A percentile compares a stretch with the other conserved stretches of the same genome.
Conservation (phyloP, 2,329 filamentous ascomycete genomes). For the Cercospora sp. region DNA sequence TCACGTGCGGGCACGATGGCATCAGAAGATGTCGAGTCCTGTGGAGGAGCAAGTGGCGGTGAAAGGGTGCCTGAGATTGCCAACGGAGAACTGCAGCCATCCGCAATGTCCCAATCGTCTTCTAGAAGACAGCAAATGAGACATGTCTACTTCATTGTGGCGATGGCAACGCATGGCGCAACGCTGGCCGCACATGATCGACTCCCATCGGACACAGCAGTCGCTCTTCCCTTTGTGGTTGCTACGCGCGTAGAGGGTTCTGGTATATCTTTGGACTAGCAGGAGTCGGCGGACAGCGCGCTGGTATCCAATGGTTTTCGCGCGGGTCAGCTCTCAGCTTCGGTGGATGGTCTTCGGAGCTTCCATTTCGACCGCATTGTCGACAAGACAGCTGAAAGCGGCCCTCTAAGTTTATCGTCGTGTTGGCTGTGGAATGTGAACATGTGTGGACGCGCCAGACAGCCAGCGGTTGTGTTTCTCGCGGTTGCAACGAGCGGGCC, state of each 20-base stretch:
- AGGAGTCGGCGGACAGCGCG: background rate
- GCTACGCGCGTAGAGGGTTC: background rate
- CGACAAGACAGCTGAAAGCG: background rate
- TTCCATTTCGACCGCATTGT: conserved; percentile 12
- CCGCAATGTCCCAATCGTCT: conserved; percentile 29
- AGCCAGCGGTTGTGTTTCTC: conserved; percentile 10
- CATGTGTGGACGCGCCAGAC: conserved; percentile 13
- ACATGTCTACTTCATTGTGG: conserved; percentile 27
- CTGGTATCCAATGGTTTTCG: conserved; percentile 12
- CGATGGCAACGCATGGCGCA: conserved; percentile 24
- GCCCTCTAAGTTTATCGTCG: conserved; percentile 19
- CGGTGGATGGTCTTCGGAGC: conserved; percentile 5
- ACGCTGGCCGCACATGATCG: conserved; percentile 22
- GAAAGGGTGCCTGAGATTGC: conserved; percentile 31
- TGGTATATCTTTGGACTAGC: conserved; percentile 4
- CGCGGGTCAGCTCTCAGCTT: conserved; percentile 7
- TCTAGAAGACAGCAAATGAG: conserved; percentile 35
- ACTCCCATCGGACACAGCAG: conserved; percentile 5
- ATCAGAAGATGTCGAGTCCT: conserved; percentile 9
- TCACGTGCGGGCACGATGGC: conserved; percentile 16
- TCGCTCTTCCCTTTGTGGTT: conserved; percentile 1
- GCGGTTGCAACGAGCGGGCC: background rate
- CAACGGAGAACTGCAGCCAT: conserved; percentile 33
- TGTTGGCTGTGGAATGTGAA: conserved; percentile 26
- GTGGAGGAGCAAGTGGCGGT: conserved; percentile 34